Conservation (phyloP, 495 filamentous ascomycete genomes). For the Neurospora sp. region DNA sequence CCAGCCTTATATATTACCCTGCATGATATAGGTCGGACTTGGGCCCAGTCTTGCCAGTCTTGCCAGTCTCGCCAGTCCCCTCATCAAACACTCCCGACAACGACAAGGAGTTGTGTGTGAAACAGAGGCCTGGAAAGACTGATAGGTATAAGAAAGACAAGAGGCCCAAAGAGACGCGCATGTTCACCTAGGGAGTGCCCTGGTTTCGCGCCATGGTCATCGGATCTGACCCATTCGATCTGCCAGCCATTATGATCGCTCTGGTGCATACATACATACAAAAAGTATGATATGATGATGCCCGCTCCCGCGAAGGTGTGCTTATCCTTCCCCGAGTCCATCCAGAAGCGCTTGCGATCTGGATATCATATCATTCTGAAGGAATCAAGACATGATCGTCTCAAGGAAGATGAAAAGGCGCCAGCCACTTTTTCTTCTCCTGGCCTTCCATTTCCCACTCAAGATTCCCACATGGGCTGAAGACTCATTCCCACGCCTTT, state of each 20-base stretch:
- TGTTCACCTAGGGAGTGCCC: neutral
- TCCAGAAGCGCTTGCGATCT: neutral
- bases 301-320: neutral
- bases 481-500: neutral
- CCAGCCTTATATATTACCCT: neutral
- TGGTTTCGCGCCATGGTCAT: neutral
- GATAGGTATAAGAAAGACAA: neutral
- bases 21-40: neutral
- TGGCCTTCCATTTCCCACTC: neutral
- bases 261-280: neutral
- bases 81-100: neutral
- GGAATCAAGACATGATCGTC: neutral
- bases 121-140: neutral
- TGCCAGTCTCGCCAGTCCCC: neutral
- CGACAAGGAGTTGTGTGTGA: neutral
- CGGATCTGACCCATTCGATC: neutral
- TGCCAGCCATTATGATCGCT: neutral
- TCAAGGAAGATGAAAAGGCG: neutral
- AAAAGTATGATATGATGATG: neutral
- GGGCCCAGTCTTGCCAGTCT: neutral
- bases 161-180: neutral
- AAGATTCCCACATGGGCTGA: neutral
- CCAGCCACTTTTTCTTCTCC: neutral
- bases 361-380: neutral
- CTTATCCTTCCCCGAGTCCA: neutral